These are phyloP conservation scores for Emericellopsis cladophorae DNA, from an alignment of 2,329 filamentous ascomycete species.

Conservation along the genomic window DNA sequence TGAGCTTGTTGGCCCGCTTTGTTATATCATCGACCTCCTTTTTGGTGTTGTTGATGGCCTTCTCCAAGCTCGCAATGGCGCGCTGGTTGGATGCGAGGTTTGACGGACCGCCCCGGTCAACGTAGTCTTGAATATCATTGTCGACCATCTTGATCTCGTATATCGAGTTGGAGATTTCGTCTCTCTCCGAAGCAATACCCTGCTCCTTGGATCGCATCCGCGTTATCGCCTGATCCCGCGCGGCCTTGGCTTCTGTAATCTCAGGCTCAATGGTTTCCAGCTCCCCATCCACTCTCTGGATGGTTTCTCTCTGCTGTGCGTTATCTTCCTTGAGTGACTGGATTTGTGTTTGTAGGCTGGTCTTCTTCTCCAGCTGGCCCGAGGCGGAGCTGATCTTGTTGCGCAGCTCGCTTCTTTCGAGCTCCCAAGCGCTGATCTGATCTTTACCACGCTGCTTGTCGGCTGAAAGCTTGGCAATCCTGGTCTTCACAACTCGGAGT, in stretches of 20 bases:
- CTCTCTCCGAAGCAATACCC: conserved; percentile 56
- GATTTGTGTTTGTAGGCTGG: conserved; percentile 56
- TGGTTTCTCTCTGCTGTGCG: conserved; percentile 53
- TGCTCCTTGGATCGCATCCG: conserved; percentile 63
- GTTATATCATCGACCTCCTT: conserved; percentile 55
- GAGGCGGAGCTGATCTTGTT: conserved; percentile 59
- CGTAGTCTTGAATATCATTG: conserved; percentile 67
- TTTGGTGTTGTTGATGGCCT: conserved; percentile 52
- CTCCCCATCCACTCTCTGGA: conserved; percentile 58
- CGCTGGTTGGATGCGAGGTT: conserved; percentile 58
- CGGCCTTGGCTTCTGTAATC: conserved; percentile 61
- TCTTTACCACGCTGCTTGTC: conserved; percentile 63
- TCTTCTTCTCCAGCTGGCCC: conserved; percentile 73
- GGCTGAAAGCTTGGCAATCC: conserved; percentile 49
- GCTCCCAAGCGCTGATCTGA: conserved; percentile 57
- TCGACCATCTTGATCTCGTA: conserved; percentile 67
- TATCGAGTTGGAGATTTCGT: conserved; percentile 59
- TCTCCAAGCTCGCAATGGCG: conserved; percentile 56
- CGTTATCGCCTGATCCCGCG: conserved; percentile 63
- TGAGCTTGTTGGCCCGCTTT: conserved; percentile 62
- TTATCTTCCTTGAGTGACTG: conserved; percentile 60
- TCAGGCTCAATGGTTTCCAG: conserved; percentile 64
- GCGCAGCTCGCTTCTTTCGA: conserved; percentile 63
- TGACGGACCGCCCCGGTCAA: conserved; percentile 59
- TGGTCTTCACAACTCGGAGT: conserved; percentile 48